Evolutionary conservation across 2,329 filamentous ascomycete genomes (phyloP).

Genomic region (Hansfordia pulvinata): DNA sequence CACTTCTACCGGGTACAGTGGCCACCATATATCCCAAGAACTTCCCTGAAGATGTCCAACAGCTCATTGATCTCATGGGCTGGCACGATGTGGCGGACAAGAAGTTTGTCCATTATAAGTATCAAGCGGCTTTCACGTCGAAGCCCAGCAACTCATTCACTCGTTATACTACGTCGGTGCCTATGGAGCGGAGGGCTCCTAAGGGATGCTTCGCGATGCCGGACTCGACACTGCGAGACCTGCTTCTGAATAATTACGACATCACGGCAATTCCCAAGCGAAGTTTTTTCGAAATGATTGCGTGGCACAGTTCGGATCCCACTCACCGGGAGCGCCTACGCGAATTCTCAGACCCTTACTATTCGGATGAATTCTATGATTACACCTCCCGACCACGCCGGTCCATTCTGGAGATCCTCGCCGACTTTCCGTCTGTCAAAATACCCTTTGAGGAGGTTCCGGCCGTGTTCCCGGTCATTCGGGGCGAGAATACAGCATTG

Average conservation of each 20-base stretch:
- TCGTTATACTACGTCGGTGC: too few species aligned
- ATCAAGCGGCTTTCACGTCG: conserved; percentile 6
- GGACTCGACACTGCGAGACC: conserved; percentile 51
- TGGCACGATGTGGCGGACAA: conserved; percentile 65
- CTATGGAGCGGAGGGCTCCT: too few species aligned
- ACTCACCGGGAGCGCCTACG: conserved; percentile 69
- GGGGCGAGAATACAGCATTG: conserved; percentile 90
- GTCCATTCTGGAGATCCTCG: conserved; percentile 81
- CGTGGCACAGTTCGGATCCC: conserved; percentile 57
- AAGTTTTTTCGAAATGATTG: conserved; percentile 68
- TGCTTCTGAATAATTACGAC: conserved; percentile 76
- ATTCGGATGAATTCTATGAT: conserved; percentile 86
- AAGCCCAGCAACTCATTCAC: too few species aligned
- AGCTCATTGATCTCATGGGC: conserved; percentile 63
- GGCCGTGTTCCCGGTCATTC: conserved; percentile 65
- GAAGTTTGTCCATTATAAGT: conserved; percentile 31
- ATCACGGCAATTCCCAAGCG: conserved; percentile 81
- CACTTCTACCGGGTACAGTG: conserved; percentile 63
- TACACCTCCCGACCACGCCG: conserved; percentile 85
- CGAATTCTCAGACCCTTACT: conserved; percentile 70
- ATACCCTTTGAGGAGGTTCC: conserved; percentile 64
- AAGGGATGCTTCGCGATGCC: conserved; percentile 20
- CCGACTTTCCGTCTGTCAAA: conserved; percentile 76
- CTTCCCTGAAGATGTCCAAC: conserved; percentile 65
- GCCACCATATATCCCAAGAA: conserved; percentile 80